A percentile compares a stretch with the other conserved stretches of the same genome.
Conservation (phyloP, 495 filamentous ascomycete genomes). For the Alectoria sarmentosa region DNA sequence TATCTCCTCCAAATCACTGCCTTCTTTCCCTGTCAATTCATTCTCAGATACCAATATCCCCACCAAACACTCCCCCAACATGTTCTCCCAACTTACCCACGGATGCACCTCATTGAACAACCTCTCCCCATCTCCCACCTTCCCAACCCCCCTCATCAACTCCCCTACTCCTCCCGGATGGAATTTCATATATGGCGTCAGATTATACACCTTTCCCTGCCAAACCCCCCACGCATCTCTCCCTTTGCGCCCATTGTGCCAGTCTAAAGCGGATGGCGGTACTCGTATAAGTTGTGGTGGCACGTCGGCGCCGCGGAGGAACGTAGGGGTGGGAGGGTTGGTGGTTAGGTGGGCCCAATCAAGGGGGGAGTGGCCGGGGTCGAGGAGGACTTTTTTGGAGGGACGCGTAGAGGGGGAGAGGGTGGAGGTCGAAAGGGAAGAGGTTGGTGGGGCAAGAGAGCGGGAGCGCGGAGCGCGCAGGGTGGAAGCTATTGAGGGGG, state of each 20-base stretch:
- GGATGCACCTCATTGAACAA: conserved; percentile 91
- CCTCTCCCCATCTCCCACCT: conserved; percentile 58
- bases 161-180: conserved; percentile 90
- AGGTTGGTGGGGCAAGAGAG: conserved; percentile 33
- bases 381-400: conserved; percentile 59
- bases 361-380: conserved; percentile 83
- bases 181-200: conserved; percentile 80
- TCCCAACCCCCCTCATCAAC: conserved; percentile 70
- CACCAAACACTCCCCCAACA: conserved; percentile 77
- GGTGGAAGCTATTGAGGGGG: conserved; percentile 31
- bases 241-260: conserved; percentile 70
- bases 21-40: conserved; percentile 38
- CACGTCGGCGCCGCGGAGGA: conserved; percentile 56
- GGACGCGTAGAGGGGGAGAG: conserved; percentile 35
- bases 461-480: conserved; percentile 37
- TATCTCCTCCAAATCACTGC: conserved; percentile 58
- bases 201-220: conserved; percentile 85
- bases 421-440: conserved; percentile 30
- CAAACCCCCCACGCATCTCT: conserved; percentile 84
- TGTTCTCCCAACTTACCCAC: conserved; percentile 97
- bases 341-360: conserved; percentile 82
- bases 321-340: conserved; percentile 52
- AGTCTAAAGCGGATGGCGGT: conserved; percentile 67
- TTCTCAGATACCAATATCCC: conserved; percentile 79
- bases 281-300: conserved; percentile 54